Base-by-base conservation (phyloP, 2,329 filamentous ascomycete species). In the Mycosphaerella arachidis region DNA sequence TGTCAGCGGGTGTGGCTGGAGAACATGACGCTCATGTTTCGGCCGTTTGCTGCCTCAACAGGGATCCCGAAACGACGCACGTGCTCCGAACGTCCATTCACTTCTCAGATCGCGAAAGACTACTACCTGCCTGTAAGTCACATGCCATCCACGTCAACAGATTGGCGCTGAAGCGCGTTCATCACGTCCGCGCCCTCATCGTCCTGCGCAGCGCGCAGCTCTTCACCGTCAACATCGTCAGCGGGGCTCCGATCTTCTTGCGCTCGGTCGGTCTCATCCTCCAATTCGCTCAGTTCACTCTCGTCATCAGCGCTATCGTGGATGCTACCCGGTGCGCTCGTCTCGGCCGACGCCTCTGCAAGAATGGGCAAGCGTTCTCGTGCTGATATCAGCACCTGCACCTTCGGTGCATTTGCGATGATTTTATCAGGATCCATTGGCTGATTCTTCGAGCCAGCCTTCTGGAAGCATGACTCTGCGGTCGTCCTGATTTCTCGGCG, bases 401-500 rank as follows among this genome's bases (percentile, higher is more conserved):
- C 66, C 20, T 45, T 30, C 12, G 52, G 57, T 16, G 57, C 57
- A 29, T 48, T 55, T 6, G 57, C 52, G 30, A 59, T 59, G 29
- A 33, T 50, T 33, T 50, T 54, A 16, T 57, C n/a, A 37, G 56
- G 18, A 27, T 62, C 60, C 43, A 46, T 48, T 46, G 65, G 29
- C 57, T 65, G 59, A 20, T 61, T 53, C 30, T 59, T 59, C 6
- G 27, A 20, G 27, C n/a, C 50, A 16, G 66, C 60, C 56, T 73
- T 73, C 46, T 79, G 62, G 1, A 81, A 78, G 60, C 83, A 83
- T 0, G 80, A 78, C 70, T 87, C 85, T 8, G 84, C 84, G 63
- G 80, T 80, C 48, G 81, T 80, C 60, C 83, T 80, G 29, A 87
- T 79, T 63, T 87, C 84, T 13, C 83, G 77, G 30, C 83, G 77